These are phyloP conservation scores for Beta corolliflora DNA, from an alignment of 179 eudicot species.

Conservation along the genomic window DNA sequence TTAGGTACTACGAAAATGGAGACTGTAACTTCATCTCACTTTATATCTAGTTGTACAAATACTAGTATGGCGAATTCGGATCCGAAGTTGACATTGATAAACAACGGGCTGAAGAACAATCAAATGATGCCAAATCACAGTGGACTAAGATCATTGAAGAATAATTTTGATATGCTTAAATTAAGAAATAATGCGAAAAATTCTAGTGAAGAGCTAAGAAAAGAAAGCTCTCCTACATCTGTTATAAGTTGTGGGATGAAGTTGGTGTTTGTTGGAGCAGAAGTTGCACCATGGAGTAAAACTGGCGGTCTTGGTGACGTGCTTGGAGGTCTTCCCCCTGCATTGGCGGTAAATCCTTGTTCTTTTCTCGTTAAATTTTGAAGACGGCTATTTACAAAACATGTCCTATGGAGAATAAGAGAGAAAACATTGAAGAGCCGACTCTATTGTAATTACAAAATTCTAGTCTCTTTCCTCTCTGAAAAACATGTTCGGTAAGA, in stretches of 20 bases:
- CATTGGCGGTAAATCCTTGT: constrained; percentile 60
- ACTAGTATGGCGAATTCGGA: constrained; percentile 23
- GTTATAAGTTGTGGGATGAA: constrained; percentile 57
- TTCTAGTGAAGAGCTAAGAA: constrained; percentile 1
- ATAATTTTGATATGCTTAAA: constrained; percentile 28
- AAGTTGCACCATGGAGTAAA: constrained; percentile 96
- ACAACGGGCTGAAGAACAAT: constrained; percentile 40
- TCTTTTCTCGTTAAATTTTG: not conserved
- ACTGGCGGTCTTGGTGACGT: constrained; percentile 98
- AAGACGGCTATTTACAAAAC: too few species aligned
- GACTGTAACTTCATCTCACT: constrained; percentile 32
- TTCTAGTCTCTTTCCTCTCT: too few species aligned
- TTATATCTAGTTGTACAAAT: constrained; percentile 31
- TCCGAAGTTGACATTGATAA: constrained; percentile 30
- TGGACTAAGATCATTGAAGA: constrained; percentile 43
- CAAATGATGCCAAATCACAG: constrained; percentile 31
- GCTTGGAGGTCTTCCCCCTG: constrained; percentile 89
- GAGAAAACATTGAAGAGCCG: too few species aligned
- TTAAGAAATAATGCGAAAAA: constrained; percentile 29
- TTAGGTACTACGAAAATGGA: constrained; percentile 34
- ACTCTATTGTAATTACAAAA: too few species aligned
- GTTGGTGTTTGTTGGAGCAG: constrained; percentile 64
- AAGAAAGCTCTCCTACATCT: constrained; percentile 7
- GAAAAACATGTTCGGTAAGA: too few species aligned
- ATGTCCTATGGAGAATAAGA: too few species aligned